Evolutionary conservation across 768 basidiomycete species (phyloP), one percentile per base, ranked within the genome.

Genomic region (Lentinula detonsa): DNA sequence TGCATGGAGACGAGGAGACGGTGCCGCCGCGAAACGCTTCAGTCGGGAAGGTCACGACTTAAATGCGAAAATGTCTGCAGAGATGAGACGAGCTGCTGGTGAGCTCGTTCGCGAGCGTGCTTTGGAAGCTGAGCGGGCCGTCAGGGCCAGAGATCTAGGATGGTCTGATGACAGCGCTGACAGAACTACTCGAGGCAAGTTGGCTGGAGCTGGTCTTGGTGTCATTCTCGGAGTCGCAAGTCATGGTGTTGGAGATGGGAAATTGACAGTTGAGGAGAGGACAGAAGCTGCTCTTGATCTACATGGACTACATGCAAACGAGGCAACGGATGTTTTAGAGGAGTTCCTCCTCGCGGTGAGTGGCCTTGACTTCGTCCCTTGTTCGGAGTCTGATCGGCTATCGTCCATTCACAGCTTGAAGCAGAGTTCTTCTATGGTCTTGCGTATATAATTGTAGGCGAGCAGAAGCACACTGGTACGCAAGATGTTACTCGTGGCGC

Each of bases 401-500:
- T 42, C 51, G 1, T 58, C 9, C 40, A 9, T 56, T 43, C 39
- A 40, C 66, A 94, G 91, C 77, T 96, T 64, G 95, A 98, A 72
- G 82, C 81, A 28, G 95, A 97, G 70, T 86, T 88, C 69, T 96
- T 86, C 75, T 86, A 88, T 69, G 96, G 95, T 6, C 76, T 65
- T 90, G 94, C 91, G 5, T 99, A 90, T 70, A 76, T 93, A 18
- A 81, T 99, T 48, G 92, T 98, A 5, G 96, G 97, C 18, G 94
- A 98, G 75, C 93, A 96, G 73, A 96, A 95, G 73, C 96, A 98
- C 71, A 93, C 92, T 0, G 95, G 91, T 2, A 89, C 87, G n/a
- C 93, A 95, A 68, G 93, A 95, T 67, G 75, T 82, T 3, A 84
- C 78, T 11, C 83, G 94, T 42, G 93, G 93, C 31, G 85, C 92